phyloP scores from a whole-genome alignment of 805 yeast genomes.

The Candida insectorum region DNA sequence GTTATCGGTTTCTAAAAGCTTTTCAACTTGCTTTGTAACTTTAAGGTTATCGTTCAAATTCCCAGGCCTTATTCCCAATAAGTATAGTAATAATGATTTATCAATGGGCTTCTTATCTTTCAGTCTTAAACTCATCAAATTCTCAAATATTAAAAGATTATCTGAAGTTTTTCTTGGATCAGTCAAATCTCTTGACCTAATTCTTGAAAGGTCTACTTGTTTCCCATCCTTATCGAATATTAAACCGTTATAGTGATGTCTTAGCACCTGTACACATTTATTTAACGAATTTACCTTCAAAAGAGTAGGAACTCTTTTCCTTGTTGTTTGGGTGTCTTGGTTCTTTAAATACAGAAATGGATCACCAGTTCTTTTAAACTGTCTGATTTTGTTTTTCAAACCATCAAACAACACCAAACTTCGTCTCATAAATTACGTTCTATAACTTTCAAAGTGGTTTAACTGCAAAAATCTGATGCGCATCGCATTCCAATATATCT shows the following conservation, averaged over 20 bases:
- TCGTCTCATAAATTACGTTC: background rate
- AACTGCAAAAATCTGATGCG: slow-evolving; percentile 3
- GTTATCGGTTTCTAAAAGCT: slow-evolving; percentile 49
- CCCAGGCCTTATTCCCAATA: slow-evolving; percentile 57
- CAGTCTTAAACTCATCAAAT: slow-evolving; percentile 22
- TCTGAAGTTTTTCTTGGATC: slow-evolving; percentile 15
- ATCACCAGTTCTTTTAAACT: slow-evolving; percentile 3
- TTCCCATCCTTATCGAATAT: slow-evolving; percentile 24
- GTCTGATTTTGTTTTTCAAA: slow-evolving; percentile 1
- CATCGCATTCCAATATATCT: slow-evolving; percentile 4
- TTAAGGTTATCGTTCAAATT: slow-evolving; percentile 57
- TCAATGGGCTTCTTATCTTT: slow-evolving; percentile 31
- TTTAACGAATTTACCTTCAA: slow-evolving; percentile 9
- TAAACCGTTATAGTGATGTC: slow-evolving; percentile 26
- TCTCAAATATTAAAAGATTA: slow-evolving; percentile 26
- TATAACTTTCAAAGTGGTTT: too few species aligned
- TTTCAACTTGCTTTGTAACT: slow-evolving; percentile 51
- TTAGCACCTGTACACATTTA: slow-evolving; percentile 25
- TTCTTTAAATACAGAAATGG: background rate
- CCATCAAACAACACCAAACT: background rate
- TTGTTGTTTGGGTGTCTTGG: background rate
- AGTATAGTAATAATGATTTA: slow-evolving; percentile 45
- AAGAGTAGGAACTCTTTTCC: slow-evolving; percentile 1
- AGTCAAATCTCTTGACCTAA: slow-evolving; percentile 22
- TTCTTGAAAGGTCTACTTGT: slow-evolving; percentile 18